Conservation (phyloP, 1,284 basidiomycete genomes). For the Boletus nobilissimus region DNA sequence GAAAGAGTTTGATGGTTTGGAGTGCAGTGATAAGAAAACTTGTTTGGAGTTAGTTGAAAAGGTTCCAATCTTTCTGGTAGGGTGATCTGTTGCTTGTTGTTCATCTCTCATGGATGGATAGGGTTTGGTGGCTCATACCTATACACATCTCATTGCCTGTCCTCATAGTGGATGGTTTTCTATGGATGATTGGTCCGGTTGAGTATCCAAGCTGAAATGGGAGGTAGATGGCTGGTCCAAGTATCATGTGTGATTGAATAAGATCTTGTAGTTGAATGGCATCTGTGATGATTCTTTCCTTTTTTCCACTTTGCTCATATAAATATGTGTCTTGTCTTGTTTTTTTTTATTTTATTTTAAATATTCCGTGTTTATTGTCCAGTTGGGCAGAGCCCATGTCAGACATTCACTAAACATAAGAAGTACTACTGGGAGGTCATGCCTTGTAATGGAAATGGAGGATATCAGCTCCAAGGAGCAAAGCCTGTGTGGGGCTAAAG, state of each 20-base stretch:
- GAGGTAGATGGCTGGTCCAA: constrained; percentile 22
- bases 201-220: constrained; percentile 22
- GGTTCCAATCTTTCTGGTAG: constrained; percentile 41
- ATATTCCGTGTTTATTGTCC: too few relatives aligned
- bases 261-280: too few relatives aligned
- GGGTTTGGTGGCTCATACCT: constrained; percentile 42
- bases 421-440: too few relatives aligned
- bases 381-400: too few relatives aligned
- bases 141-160: constrained; percentile 37
- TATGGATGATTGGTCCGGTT: constrained; percentile 28
- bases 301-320: too few relatives aligned
- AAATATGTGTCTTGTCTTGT: too few relatives aligned
- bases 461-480: too few relatives aligned
- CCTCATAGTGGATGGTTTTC: constrained; percentile 18
- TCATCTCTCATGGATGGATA: constrained; percentile 29
- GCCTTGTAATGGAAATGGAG: too few relatives aligned
- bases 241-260: background rate
- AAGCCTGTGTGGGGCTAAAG: too few relatives aligned
- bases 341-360: too few relatives aligned
- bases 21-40: background rate
- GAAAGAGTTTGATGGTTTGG: constrained; percentile 25
- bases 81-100: background rate
- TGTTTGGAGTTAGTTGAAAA: constrained; percentile 33
- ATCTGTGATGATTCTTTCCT: too few relatives aligned
- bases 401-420: too few relatives aligned